phyloP scores from a whole-genome alignment of 352 stramenopile genomes.

The Globisporangium spiculum region DNA sequence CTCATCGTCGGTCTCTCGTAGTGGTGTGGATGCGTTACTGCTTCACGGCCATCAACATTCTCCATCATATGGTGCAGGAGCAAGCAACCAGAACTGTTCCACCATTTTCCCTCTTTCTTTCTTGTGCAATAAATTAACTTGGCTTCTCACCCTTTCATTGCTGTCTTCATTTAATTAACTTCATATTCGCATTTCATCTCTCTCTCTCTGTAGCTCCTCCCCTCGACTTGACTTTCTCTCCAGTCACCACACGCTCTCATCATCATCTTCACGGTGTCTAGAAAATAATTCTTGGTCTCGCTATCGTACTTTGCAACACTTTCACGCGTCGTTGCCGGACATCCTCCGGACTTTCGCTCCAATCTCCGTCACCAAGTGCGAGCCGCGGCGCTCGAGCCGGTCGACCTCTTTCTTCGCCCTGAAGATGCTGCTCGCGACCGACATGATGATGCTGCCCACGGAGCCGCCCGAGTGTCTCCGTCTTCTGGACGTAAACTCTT shows the following conservation, averaged over 20 bases:
- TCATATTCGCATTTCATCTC: not conserved
- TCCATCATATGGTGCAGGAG: not conserved
- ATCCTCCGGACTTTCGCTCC: slow-evolving; percentile 21
- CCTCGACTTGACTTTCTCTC: not conserved
- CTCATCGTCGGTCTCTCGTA: slow-evolving; percentile 42
- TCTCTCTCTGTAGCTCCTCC: not conserved
- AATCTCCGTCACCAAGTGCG: slow-evolving; percentile 42
- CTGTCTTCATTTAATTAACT: not conserved
- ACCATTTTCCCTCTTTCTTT: not conserved
- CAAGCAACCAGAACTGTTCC: not conserved
- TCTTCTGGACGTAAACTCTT: not conserved
- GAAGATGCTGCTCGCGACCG: slow-evolving; percentile 49
- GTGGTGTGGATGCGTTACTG: slow-evolving; percentile 1
- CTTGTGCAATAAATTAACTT: slow-evolving; percentile 17
- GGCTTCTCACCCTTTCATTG: not conserved
- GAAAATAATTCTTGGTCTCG: not conserved
- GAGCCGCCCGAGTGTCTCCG: slow-evolving; percentile 51
- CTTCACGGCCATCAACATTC: not conserved
- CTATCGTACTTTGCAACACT: not conserved
- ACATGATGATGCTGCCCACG: slow-evolving; percentile 61
- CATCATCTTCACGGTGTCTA: not conserved
- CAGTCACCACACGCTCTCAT: not conserved
- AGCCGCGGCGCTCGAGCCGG: slow-evolving; percentile 34
- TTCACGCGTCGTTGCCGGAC: not conserved
- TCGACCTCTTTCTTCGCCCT: slow-evolving; percentile 31